Conservation (phyloP, 1,139 yeast species). For the Candida anutae region DNA sequence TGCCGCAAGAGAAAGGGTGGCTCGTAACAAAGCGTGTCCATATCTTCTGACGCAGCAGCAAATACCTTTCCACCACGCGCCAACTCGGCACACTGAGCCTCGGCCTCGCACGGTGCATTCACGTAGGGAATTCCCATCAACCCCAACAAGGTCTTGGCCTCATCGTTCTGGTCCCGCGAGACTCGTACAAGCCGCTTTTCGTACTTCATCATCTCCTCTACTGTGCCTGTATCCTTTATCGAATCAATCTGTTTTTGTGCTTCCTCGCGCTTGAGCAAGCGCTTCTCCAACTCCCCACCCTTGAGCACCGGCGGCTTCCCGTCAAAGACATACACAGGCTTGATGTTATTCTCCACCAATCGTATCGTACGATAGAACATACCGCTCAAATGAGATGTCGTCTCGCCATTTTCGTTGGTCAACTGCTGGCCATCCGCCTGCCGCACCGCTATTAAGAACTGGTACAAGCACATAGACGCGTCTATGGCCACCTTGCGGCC, state of each 20-base stretch:
- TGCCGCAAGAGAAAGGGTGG: conserved; percentile 82
- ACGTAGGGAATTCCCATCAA: conserved; percentile 95
- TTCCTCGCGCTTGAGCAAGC: conserved; percentile 73
- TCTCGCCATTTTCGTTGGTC: conserved; percentile 82
- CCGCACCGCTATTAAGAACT: conserved; percentile 90
- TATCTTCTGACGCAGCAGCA: conserved; percentile 98
- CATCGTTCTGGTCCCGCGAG: conserved; percentile 85
- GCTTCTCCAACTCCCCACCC: conserved; percentile 87
- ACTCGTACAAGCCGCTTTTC: conserved; percentile 89
- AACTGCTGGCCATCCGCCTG: conserved; percentile 95
- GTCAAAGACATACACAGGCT: conserved; percentile 94
- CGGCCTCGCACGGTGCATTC: conserved; percentile 97
- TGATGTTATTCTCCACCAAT: conserved; percentile 83
- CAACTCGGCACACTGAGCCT: conserved; percentile 93
- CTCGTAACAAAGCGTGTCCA: conserved; percentile 93
- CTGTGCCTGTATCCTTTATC: conserved; percentile 71
- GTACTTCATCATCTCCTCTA: conserved; percentile 64
- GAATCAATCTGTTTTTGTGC: conserved; percentile 71
- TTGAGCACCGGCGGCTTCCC: conserved; percentile 92
- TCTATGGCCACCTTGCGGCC: conserved; percentile 95
- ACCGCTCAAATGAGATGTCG: conserved; percentile 94
- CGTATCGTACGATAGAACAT: conserved; percentile 88
- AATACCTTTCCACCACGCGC: conserved; percentile 85
- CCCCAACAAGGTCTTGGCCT: conserved; percentile 69
- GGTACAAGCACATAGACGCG: conserved; percentile 88